These are phyloP conservation scores for Podospora didyma DNA, from an alignment of 495 filamentous ascomycete genomes.

Conservation along the genomic window DNA sequence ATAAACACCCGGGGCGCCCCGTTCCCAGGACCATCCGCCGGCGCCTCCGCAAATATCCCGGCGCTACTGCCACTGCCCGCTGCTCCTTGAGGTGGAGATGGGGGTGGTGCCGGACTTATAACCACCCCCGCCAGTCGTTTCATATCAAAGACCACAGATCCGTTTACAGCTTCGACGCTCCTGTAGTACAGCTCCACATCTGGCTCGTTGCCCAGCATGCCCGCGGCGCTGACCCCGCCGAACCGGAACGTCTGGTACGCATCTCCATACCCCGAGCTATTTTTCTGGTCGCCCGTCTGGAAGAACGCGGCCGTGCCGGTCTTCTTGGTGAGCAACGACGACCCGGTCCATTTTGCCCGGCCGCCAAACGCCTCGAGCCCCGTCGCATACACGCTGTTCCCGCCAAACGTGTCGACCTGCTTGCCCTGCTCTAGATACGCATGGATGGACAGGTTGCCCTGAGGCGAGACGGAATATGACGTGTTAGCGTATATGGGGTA, in stretches of 20 bases:
- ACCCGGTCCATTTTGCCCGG: constrained; percentile 29
- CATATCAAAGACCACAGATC: constrained; percentile 25
- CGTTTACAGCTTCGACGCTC: constrained; percentile 28
- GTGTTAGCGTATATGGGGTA: constrained; percentile 64
- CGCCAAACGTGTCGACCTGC: constrained; percentile 40
- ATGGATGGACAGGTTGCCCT: constrained; percentile 55
- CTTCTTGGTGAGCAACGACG: constrained; percentile 46
- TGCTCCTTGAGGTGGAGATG: not conserved
- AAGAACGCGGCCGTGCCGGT: constrained; percentile 54
- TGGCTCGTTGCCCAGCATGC: constrained; percentile 7
- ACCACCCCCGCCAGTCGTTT: constrained; percentile 20
- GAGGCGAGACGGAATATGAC: constrained; percentile 39
- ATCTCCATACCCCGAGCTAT: constrained; percentile 47
- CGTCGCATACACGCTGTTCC: constrained; percentile 57
- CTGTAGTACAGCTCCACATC: constrained; percentile 30
- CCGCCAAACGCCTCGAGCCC: constrained; percentile 49
- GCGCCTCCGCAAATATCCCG: not conserved
- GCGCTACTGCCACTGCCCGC: not conserved
- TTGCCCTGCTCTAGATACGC: constrained; percentile 59
- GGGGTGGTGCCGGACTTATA: not conserved
- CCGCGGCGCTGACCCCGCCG: constrained; percentile 18
- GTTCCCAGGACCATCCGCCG: not conserved
- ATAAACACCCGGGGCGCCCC: constrained; percentile 16
- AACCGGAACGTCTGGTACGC: constrained; percentile 55
- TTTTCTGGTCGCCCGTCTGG: constrained; percentile 40